Percentiles rank a stretch among this genome's conserved stretches.
phyloP scores from a whole-genome alignment of 179 eudicot species.

The Silene noctiflora region DNA sequence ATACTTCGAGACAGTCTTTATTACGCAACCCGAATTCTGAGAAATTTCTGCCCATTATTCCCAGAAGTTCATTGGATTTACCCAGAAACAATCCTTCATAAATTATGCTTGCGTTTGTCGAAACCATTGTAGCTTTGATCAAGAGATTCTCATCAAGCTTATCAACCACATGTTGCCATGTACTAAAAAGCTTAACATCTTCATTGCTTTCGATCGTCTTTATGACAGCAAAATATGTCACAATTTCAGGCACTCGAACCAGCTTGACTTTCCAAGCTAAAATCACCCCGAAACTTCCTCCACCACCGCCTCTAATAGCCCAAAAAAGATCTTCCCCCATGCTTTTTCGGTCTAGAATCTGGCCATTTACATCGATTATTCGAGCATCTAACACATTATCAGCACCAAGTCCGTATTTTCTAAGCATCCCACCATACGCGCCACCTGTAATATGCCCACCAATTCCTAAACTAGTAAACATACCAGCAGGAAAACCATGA shows the following conservation, averaged over 20 bases:
- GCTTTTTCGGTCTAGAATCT: constrained; percentile 24
- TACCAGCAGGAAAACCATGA: constrained; percentile 38
- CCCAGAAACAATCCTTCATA: constrained; percentile 30
- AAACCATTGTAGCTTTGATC: constrained; percentile 26
- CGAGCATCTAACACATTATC: constrained; percentile 38
- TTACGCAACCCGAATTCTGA: constrained; percentile 23
- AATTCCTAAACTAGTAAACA: constrained; percentile 31
- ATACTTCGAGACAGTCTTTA: constrained; percentile 27
- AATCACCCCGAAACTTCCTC: constrained; percentile 37
- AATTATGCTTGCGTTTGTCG: neutral
- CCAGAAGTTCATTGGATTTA: neutral
- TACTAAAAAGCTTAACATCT: constrained; percentile 21
- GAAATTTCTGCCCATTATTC: constrained; percentile 19
- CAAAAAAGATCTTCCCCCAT: constrained; percentile 41
- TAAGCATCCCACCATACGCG: constrained; percentile 36
- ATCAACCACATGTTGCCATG: constrained; percentile 32
- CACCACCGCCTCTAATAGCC: constrained; percentile 37
- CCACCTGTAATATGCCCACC: constrained; percentile 45
- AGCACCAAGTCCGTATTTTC: constrained; percentile 36
- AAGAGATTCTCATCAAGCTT: constrained; percentile 31
- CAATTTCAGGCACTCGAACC: constrained; percentile 28
- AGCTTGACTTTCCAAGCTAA: constrained; percentile 35
- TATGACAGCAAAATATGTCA: constrained; percentile 22
- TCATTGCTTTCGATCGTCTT: constrained; percentile 10
- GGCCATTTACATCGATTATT: constrained; percentile 27